Percentiles rank a stretch among this genome's conserved stretches.
These are phyloP conservation scores for Cryptococcus sp. DNA, from an alignment of 1,284 basidiomycete genomes.

Conservation along the genomic window DNA sequence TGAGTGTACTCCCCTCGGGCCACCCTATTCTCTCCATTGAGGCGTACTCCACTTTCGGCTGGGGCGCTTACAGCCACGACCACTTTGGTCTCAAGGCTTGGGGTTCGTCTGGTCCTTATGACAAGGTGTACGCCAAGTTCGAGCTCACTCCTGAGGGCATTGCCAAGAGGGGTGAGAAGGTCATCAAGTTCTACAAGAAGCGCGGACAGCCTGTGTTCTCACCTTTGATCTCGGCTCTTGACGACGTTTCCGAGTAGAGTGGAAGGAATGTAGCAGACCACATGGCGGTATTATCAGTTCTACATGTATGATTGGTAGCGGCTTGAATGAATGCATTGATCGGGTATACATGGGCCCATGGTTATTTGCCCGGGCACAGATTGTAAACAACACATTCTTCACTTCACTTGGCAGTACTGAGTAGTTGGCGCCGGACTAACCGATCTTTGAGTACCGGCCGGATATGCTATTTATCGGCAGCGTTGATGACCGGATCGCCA, in stretches of 20 bases:
- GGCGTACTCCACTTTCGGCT: conserved; percentile 73
- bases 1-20: conserved; percentile 82
- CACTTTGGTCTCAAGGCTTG: conserved; percentile 76
- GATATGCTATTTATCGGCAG: no score
- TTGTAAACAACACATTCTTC: no score
- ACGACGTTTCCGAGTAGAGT: conserved; percentile 39
- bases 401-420: no score
- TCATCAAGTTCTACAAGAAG: conserved; percentile 83
- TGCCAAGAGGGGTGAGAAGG: conserved; percentile 77
- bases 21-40: conserved; percentile 88
- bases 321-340: no score
- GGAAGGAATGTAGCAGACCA: no score
- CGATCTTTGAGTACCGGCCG: no score
- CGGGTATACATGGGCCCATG: no score
- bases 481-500: no score
- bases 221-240: conserved; percentile 63
- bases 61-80: conserved; percentile 86
- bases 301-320: no score
- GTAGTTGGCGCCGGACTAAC: no score
- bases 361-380: no score
- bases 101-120: conserved; percentile 88
- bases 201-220: conserved; percentile 72
- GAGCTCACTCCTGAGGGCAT: conserved; percentile 75
- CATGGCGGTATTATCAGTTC: no score
- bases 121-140: conserved; percentile 85